phyloP scores from a whole-genome alignment of 1,284 basidiomycete genomes.

The Sutorius eximius region DNA sequence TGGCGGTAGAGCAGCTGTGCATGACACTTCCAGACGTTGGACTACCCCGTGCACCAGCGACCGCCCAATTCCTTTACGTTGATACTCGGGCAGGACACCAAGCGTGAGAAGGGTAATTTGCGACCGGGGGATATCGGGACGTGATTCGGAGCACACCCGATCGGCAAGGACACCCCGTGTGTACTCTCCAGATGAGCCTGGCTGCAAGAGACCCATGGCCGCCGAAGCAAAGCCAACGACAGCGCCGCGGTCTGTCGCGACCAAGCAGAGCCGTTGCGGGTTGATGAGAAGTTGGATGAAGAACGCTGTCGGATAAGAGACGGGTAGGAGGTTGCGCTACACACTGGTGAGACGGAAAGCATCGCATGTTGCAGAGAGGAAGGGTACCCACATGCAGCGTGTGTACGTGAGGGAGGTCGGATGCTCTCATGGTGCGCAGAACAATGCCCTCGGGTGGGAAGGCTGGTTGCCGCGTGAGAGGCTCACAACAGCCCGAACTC shows the following conservation, averaged over 20 bases:
- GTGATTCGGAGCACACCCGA: conserved; percentile 5
- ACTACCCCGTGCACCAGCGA: conserved; percentile 44
- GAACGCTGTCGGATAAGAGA: conserved; percentile 49
- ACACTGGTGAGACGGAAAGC: conserved; percentile 2
- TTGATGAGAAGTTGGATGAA: conserved; percentile 56
- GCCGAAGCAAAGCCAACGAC: conserved; percentile 54
- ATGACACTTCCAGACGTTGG: conserved; percentile 22
- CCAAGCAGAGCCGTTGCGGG: conserved; percentile 47
- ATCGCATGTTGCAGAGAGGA: background rate
- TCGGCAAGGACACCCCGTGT: background rate
- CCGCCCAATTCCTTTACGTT: conserved; percentile 49
- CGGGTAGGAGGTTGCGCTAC: conserved; percentile 45
- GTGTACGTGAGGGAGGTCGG: conserved; percentile 43
- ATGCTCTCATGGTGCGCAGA: conserved; percentile 36
- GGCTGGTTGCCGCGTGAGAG: background rate
- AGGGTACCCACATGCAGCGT: conserved; percentile 46
- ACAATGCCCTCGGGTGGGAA: conserved; percentile 14
- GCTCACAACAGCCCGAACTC: conserved; percentile 1
- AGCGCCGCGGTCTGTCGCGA: conserved; percentile 40
- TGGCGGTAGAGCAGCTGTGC: background rate
- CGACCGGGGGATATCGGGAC: conserved; percentile 30
- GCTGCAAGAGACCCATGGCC: conserved; percentile 33
- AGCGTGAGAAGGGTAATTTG: conserved; percentile 54
- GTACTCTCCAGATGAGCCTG: conserved; percentile 4
- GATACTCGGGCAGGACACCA: conserved; percentile 52